Evolutionary conservation across 805 yeast genomes (phyloP), one percentile per base, ranked within the genome.

Genomic region (Nakazawaea anatomiae): DNA sequence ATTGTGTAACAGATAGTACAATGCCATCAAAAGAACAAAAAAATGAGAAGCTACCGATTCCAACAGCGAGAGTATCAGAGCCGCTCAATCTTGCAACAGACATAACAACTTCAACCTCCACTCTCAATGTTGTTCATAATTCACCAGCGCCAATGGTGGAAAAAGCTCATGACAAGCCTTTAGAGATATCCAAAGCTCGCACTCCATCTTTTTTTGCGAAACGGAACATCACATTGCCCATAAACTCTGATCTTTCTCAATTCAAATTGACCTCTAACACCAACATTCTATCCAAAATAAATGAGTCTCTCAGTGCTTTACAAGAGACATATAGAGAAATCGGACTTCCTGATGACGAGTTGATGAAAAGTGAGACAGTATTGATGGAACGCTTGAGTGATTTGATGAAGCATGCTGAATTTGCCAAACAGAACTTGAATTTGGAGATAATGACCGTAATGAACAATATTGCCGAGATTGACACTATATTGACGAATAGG

Each of bases 381-480:
- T 34, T 51, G 11, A 38, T 46, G 30, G 46, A 41, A 12, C 42
- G 41, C 32, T 32, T 51, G 14, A 43, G 30, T 6, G 53, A 51
- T n/a, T 39, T 51, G 18, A 42, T 51, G 27, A 39, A 46, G 11
- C 18, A 51, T 18, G 46, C 50, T 4, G 49, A 46, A 27, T 42
- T 46, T 34, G 43, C 47, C 8, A 51, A 46, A 39, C 50, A 46
- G 32, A 46, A 31, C 8, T 43, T 51, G 27, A 51, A 38, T 28
- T 43, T 51, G 36, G 53, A 51, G 25, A 51, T 51, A 28, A 51
- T 51, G 47, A 46, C 47, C 4, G 39, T 51, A 38, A 46, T 51
- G 53, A 51, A 42, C 41, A 39, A 43, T 36, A 51, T 51, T 12
- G 12, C 14, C 11, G 53, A 51, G 27, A 51, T 51, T n/a, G 50